phyloP scores from a whole-genome alignment of 1,284 basidiomycete species.

The Mycena sp. region DNA sequence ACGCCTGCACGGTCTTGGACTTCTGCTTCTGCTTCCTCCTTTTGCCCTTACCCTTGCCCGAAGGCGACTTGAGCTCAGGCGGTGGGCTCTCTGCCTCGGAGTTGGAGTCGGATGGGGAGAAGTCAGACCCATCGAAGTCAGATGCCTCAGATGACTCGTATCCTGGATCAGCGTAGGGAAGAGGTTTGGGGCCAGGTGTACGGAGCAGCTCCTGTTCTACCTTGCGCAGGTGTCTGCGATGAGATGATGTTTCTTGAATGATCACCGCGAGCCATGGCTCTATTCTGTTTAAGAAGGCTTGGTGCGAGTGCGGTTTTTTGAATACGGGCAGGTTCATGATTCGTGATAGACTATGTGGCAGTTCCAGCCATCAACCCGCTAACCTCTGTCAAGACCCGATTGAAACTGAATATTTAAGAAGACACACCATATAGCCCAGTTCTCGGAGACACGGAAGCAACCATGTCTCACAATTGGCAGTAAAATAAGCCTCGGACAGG shows the following conservation, averaged over 20 bases:
- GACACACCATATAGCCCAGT: not conserved
- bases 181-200: not conserved
- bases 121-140: too few relatives aligned
- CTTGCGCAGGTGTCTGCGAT: not conserved
- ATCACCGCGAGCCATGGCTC: not conserved
- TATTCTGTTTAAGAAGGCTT: not conserved
- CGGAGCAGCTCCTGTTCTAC: not conserved
- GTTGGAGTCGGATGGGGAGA: too few relatives aligned
- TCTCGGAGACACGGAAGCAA: not conserved
- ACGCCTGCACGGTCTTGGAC: too few relatives aligned
- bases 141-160: too few relatives aligned
- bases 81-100: too few relatives aligned
- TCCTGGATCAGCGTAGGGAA: not conserved
- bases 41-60: too few relatives aligned
- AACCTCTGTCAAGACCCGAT: too few relatives aligned
- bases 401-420: too few relatives aligned
- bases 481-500: not conserved
- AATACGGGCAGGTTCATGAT: not conserved
- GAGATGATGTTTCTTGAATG: not conserved
- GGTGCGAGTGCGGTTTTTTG: not conserved
- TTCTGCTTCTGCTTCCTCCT: too few relatives aligned
- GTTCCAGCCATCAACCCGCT: not conserved
- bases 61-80: too few relatives aligned
- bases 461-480: constrained; percentile 3
- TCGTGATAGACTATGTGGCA: not conserved